These are phyloP conservation scores for Thraustotheca clavata DNA, from an alignment of 352 stramenopile genomes.

Conservation along the genomic window DNA sequence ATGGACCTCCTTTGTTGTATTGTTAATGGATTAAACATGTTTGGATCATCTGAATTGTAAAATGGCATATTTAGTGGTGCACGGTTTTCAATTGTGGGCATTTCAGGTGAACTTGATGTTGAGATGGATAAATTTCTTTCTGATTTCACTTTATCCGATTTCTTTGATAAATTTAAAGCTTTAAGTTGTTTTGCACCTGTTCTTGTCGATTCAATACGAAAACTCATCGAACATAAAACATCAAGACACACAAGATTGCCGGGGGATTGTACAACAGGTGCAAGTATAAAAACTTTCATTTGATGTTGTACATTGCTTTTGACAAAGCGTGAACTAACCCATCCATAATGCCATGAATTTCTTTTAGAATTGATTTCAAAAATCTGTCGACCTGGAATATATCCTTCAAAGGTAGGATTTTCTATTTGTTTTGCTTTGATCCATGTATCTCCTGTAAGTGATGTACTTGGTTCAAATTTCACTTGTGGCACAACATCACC, in stretches of 20 bases:
- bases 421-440: background rate
- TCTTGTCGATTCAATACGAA: slow-evolving; percentile 17
- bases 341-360: slow-evolving; percentile 21
- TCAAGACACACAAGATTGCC: slow-evolving; percentile 4
- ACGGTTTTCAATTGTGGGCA: too few species aligned
- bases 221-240: slow-evolving; percentile 8
- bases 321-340: slow-evolving; percentile 21
- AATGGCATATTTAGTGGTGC: background rate
- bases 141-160: background rate
- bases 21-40: background rate
- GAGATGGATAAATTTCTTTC: background rate
- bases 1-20: too few species aligned
- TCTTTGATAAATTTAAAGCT: background rate
- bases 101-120: too few species aligned
- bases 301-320: slow-evolving; percentile 20
- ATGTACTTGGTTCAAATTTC: background rate
- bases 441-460: slow-evolving; percentile 3
- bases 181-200: slow-evolving; percentile 12
- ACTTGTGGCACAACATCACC: background rate
- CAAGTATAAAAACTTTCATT: slow-evolving; percentile 14
- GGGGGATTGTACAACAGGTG: background rate
- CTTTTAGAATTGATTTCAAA: slow-evolving; percentile 21
- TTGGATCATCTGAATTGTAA: background rate
- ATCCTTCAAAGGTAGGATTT: background rate
- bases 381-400: background rate